These are phyloP conservation scores for Neonectria magnoliae DNA, from an alignment of 2,329 filamentous ascomycete genomes.

Conservation along the genomic window DNA sequence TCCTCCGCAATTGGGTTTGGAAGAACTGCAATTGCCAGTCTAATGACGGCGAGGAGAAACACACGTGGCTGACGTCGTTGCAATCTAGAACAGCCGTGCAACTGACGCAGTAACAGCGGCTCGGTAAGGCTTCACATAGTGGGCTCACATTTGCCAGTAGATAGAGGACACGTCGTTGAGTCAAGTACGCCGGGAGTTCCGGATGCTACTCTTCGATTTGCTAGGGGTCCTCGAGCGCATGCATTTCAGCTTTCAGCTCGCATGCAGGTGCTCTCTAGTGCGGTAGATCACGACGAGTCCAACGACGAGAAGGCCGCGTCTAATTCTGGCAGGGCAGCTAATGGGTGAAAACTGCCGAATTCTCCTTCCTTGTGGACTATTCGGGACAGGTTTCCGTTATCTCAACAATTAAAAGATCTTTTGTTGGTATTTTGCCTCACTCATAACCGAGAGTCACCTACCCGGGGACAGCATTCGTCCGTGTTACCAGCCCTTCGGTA, in stretches of 20 bases:
- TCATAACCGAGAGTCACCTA: neutral
- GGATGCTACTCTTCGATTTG: neutral
- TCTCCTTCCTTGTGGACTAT: neutral
- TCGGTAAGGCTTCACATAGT: neutral
- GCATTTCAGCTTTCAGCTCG: neutral
- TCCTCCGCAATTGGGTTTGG: neutral
- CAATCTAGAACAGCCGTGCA: neutral
- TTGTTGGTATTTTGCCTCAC: neutral
- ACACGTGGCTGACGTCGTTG: neutral
- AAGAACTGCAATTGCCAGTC: neutral
- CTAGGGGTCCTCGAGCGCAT: neutral
- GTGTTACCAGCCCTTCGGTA: neutral
- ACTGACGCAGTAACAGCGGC: neutral
- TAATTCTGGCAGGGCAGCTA: no score
- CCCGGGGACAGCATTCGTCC: neutral
- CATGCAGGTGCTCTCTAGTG: neutral
- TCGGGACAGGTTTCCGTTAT: neutral
- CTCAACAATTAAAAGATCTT: neutral
- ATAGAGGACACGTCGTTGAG: neutral
- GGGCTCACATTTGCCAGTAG: neutral
- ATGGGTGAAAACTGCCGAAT: no score
- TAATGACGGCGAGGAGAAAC: neutral
- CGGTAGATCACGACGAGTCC: neutral
- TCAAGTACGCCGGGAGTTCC: neutral
- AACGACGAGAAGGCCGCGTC: neutral